These are phyloP conservation scores for Trametes sanguinea DNA, from an alignment of 768 basidiomycete species.

Conservation along the genomic window DNA sequence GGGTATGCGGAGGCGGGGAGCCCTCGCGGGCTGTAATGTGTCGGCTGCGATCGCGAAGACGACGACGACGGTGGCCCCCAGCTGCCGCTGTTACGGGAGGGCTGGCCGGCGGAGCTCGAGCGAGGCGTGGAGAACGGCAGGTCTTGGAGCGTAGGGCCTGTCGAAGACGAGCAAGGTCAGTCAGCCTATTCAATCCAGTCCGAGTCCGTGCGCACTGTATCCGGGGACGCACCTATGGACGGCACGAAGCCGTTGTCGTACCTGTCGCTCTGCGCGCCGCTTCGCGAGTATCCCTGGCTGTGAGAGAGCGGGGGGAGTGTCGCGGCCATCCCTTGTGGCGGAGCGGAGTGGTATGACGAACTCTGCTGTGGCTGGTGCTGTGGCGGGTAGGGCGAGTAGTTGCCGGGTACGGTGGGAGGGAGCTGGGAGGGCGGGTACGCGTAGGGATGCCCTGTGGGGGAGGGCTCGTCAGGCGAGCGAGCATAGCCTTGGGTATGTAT, in stretches of 20 bases:
- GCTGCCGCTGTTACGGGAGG: constrained; percentile 8
- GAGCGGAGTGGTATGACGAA: constrained; percentile 10
- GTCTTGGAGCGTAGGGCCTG: constrained; percentile 22
- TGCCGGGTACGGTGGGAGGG: neutral
- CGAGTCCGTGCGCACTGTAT: neutral
- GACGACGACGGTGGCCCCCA: neutral
- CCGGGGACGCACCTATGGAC: constrained; percentile 12
- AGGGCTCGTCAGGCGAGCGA: constrained; percentile 7
- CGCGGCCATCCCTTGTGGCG: constrained; percentile 11
- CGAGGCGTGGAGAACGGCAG: constrained; percentile 16
- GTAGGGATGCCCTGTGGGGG: constrained; percentile 4
- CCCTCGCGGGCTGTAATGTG: constrained; percentile 4
- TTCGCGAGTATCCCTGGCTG: constrained; percentile 13
- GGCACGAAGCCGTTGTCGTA: constrained; percentile 13
- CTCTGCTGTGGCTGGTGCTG: constrained; percentile 6
- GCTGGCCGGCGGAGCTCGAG: neutral
- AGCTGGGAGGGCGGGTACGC: constrained; percentile 2
- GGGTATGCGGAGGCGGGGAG: constrained; percentile 1
- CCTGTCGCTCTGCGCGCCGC: constrained; percentile 7
- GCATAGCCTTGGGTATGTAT: constrained; percentile 13
- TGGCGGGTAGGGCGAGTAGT: neutral
- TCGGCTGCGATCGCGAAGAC: constrained; percentile 6
- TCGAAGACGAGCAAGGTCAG: constrained; percentile 3
- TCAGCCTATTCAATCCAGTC: neutral
- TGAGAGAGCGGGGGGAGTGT: constrained; percentile 12